phyloP scores from a whole-genome alignment of 192 early-diverging fungal genomes.

The Thamnidium elegans region DNA sequence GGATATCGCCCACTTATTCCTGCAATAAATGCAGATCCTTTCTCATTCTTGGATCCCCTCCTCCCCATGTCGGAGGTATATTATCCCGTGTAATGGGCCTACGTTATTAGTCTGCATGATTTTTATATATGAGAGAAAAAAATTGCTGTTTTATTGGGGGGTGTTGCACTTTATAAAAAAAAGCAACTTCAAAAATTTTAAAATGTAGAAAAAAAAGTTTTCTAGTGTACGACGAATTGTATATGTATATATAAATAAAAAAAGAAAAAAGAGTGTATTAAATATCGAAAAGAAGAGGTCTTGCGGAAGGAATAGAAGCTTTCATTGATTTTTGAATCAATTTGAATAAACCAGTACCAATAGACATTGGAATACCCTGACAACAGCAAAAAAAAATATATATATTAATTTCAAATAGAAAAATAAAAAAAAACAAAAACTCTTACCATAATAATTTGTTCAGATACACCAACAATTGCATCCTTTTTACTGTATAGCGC shows the following conservation, averaged over 20 bases:
- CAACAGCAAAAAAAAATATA: not conserved
- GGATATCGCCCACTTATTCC: no score
- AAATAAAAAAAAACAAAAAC: conserved; percentile 4
- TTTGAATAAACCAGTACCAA: conserved; percentile 96
- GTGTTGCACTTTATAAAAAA: no score
- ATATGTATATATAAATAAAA: not conserved
- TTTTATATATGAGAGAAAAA: no score
- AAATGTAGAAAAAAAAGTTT: no score
- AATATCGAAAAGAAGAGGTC: conserved; percentile 63
- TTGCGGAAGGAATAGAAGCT: conserved; percentile 48
- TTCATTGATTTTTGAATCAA: conserved; percentile 58
- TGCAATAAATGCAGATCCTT: no score
- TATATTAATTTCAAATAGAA: conserved; percentile 34
- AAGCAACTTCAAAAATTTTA: no score
- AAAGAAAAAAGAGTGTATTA: not conserved
- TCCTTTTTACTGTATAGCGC: conserved; percentile 94
- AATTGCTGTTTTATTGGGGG: no score
- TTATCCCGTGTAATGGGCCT: no score
- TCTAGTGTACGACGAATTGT: no score
- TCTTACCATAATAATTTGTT: conserved; percentile 94
- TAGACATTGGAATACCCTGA: conserved; percentile 87
- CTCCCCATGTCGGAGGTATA: no score
- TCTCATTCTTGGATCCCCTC: no score
- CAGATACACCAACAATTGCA: conserved; percentile 92
- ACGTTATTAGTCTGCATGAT: no score